Evolutionary conservation across 1,284 basidiomycete genomes (phyloP).

Genomic region (Malassezia furfur): DNA sequence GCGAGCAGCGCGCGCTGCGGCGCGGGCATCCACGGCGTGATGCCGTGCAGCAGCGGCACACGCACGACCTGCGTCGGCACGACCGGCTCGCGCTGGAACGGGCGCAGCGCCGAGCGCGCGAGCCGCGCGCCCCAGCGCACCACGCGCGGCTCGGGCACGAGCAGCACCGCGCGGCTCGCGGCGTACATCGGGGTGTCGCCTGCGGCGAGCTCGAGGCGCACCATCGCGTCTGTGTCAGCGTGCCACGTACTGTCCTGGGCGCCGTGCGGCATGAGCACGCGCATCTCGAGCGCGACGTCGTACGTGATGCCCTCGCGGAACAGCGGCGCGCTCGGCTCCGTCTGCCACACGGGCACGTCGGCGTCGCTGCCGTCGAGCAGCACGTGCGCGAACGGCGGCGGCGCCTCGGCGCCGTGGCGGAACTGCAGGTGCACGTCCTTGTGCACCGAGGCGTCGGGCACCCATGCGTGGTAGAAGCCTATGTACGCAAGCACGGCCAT

Average conservation of each 20-base stretch:
- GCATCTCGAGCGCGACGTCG: conserved; percentile 41
- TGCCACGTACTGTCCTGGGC: background rate
- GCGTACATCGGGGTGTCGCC: conserved; percentile 3
- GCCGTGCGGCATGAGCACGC: conserved; percentile 23
- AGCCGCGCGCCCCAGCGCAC: conserved; percentile 13
- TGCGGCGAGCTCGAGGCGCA: conserved; percentile 21
- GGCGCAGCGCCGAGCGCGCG: background rate
- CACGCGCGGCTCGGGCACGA: conserved; percentile 8
- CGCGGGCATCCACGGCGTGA: conserved; percentile 18
- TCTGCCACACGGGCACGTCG: conserved; percentile 20
- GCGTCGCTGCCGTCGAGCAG: conserved; percentile 15
- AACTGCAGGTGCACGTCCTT: conserved; percentile 34
- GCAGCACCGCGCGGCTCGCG: conserved; percentile 3
- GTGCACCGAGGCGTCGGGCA: conserved; percentile 31
- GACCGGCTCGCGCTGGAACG: conserved; percentile 6
- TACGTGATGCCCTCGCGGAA: conserved; percentile 42
- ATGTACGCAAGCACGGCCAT: conserved; percentile 38
- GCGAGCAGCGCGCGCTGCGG: background rate
- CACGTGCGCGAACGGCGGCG: conserved; percentile 18
- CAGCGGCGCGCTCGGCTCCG: conserved; percentile 17
- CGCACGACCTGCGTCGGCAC: conserved; percentile 25
- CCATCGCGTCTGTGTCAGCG: conserved; percentile 21
- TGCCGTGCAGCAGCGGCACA: conserved; percentile 28
- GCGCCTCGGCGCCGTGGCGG: conserved; percentile 4
- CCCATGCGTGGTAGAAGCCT: conserved; percentile 45